Base-by-base conservation (phyloP, 352 stramenopile genomes). In the Phytophthora ramorum region DNA sequence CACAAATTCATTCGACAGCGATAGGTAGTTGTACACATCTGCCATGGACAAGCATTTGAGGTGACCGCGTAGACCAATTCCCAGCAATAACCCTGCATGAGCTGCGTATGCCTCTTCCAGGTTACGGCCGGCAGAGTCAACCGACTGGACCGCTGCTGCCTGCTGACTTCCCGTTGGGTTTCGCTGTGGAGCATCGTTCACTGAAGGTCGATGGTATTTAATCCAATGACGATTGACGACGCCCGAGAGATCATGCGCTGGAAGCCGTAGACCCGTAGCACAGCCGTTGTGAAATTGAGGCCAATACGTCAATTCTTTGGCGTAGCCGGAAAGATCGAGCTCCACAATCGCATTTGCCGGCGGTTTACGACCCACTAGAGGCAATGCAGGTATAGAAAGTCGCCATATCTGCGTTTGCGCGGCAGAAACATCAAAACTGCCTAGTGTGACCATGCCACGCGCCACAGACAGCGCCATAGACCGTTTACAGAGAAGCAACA, bases 11-110 rank as follows among this genome's bases (percentile, higher is more conserved):
- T 98, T 97, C 37, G 95, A 97, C 30, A 98, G 80, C 12, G 95
- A 98, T 17, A 99, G 69, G 75, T 99, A 99, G 54, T 99, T 98
- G 83, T 98, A 99, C n/a, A 99, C 93, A 75, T 99, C 97, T 14
- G 96, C 97, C 89, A 98, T 98, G 8, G 96, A 97, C 17, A 99
- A 78, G 48, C 90, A 91, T 53, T 92, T 93, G 10, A 99, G 78
- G 75, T 99, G 97, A 3, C 97, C 95, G 17, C 95, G 88, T 17
- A 97, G 72, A 5, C 97, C 98, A 24, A 99, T 90, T 19, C 95
- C 98, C 37, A 99, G 88, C 5, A 99, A 79, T 59, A 99, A 85
- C 14, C 97, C 97, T 2, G 93, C 97, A 60, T 99, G 95, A 17
- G 92, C 79, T 53, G 88, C 88, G 76, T 98, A 93, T 7, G 80